Conservation (phyloP, 768 basidiomycete species). For the Mycena epipterygia region DNA sequence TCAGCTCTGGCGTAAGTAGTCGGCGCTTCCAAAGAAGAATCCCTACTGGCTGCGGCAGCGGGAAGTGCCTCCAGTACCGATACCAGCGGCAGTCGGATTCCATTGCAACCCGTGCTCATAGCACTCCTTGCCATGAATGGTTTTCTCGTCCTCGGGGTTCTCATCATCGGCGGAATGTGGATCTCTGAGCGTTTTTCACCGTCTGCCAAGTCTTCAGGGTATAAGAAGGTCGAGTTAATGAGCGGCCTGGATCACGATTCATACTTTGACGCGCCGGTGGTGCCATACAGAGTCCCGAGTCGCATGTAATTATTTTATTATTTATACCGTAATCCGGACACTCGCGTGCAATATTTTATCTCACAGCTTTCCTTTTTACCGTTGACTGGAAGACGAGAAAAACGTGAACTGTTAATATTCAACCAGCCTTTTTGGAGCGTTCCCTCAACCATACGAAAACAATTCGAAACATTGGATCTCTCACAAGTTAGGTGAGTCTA, state of each 20-base stretch:
- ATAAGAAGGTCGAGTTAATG: not conserved
- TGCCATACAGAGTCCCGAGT: not conserved
- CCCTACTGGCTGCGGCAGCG: not conserved
- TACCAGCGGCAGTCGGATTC: not conserved
- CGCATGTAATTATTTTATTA: not conserved
- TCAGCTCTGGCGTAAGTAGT: too few relatives aligned
- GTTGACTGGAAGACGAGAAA: too few relatives aligned
- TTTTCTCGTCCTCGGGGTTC: not conserved
- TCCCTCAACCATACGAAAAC: too few relatives aligned
- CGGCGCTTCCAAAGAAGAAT: too few relatives aligned
- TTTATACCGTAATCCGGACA: too few relatives aligned
- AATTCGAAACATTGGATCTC: too few relatives aligned
- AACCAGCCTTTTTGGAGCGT: too few relatives aligned
- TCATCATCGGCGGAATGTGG: not conserved
- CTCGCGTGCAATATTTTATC: too few relatives aligned
- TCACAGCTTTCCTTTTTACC: too few relatives aligned
- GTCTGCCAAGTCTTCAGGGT: not conserved
- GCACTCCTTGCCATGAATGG: conserved; percentile 11
- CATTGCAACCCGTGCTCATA: not conserved
- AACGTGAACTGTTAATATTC: too few relatives aligned
- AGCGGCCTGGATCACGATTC: not conserved
- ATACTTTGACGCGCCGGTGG: not conserved
- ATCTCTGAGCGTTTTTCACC: not conserved
- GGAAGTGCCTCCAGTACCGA: not conserved
- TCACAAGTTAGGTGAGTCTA: too few relatives aligned